These are phyloP conservation scores for Sporothrix schenckii DNA, from an alignment of 2,329 filamentous ascomycete genomes.

Conservation along the genomic window DNA sequence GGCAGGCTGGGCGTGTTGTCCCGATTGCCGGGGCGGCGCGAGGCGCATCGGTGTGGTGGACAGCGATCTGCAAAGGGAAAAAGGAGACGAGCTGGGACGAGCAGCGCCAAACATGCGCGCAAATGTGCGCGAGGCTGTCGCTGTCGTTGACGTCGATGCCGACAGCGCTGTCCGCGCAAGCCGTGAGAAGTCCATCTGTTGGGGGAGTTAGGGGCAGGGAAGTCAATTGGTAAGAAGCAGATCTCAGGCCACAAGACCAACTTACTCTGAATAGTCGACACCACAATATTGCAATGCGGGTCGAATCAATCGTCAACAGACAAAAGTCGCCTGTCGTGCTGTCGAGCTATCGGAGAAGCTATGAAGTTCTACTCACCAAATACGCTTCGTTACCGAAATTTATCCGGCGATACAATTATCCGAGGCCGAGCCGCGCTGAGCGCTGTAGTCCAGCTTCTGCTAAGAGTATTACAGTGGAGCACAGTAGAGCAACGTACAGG, in stretches of 20 bases:
- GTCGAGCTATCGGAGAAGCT: constrained; percentile 4
- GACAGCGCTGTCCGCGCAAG: constrained; percentile 29
- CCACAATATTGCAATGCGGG: neutral
- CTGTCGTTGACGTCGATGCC: neutral
- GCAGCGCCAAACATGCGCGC: constrained; percentile 11
- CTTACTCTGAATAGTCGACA: neutral
- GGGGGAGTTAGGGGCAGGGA: neutral
- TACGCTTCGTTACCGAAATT: constrained; percentile 13
- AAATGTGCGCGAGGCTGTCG: neutral
- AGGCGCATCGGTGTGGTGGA: constrained; percentile 26
- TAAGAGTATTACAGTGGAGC: neutral
- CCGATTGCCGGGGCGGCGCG: neutral
- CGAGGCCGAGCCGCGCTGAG: constrained; percentile 17
- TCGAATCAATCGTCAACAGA: neutral
- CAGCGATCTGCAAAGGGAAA: constrained; percentile 9
- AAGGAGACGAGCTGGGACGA: neutral
- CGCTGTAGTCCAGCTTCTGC: neutral
- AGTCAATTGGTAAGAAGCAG: neutral
- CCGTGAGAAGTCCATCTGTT: constrained; percentile 30
- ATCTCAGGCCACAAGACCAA: neutral
- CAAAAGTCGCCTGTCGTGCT: neutral
- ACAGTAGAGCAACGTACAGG: neutral
- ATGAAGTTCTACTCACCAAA: neutral
- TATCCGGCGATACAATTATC: constrained; percentile 32
- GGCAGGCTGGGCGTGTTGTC: neutral